These are phyloP conservation scores for Pseudogymnoascus sp. DNA, from an alignment of 2,329 filamentous ascomycete species.

Conservation along the genomic window DNA sequence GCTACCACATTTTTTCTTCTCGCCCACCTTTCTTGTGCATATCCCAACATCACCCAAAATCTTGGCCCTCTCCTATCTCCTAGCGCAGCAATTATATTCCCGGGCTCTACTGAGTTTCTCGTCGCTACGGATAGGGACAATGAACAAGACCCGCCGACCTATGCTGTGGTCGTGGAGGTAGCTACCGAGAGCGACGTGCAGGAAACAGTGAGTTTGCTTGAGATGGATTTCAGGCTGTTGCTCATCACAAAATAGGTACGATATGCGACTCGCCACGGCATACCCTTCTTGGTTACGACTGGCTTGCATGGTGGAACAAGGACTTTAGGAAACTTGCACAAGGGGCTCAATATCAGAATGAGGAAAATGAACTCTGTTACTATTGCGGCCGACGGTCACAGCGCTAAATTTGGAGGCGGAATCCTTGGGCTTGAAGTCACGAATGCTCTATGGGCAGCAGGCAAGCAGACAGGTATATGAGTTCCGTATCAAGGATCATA, in stretches of 20 bases:
- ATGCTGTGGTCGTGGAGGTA: neutral
- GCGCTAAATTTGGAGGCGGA: conserved; percentile 24
- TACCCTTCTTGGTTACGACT: conserved; percentile 45
- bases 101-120: neutral
- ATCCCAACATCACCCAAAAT: neutral
- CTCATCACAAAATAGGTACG: conserved; percentile 29
- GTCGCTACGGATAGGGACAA: neutral
- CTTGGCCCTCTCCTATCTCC: neutral
- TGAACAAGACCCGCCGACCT: neutral
- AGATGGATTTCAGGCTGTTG: neutral
- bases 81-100: neutral
- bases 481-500: neutral
- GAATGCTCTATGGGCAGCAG: conserved; percentile 16
- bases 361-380: conserved; percentile 18
- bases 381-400: conserved; percentile 20
- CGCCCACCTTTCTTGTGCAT: neutral
- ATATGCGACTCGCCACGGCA: conserved; percentile 37
- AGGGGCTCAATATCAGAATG: conserved; percentile 7
- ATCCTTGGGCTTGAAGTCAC: conserved; percentile 21
- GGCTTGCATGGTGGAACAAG: conserved; percentile 39
- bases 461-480: conserved; percentile 20
- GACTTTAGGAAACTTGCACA: neutral
- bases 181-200: conserved; percentile 5
- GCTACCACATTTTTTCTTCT: neutral
- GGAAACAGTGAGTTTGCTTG: conserved; percentile 5